phyloP scores from a whole-genome alignment of 1,284 basidiomycete genomes.

The Trichosporon sp. region DNA sequence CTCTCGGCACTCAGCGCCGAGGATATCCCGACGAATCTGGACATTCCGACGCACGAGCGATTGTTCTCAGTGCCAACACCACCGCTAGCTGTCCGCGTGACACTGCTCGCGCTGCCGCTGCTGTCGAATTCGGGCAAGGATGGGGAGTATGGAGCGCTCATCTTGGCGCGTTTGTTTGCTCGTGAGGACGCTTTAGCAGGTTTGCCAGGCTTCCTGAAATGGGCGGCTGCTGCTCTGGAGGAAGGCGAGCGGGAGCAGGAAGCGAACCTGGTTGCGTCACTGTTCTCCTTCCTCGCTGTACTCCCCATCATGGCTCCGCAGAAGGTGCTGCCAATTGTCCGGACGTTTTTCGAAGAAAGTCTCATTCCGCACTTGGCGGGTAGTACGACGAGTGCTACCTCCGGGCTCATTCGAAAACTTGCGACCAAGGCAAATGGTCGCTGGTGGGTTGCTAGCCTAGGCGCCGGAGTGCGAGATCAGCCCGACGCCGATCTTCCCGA shows the following conservation, averaged over 20 bases:
- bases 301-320: slow-evolving; percentile 34
- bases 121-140: slow-evolving; percentile 43
- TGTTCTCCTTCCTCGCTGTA: slow-evolving; percentile 38
- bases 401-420: slow-evolving; percentile 43
- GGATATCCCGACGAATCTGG: slow-evolving; percentile 49
- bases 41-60: slow-evolving; percentile 61
- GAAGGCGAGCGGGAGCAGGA: slow-evolving; percentile 38
- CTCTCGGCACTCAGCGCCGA: slow-evolving; percentile 63
- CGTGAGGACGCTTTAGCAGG: slow-evolving; percentile 37
- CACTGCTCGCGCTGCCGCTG: slow-evolving; percentile 31
- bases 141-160: slow-evolving; percentile 42
- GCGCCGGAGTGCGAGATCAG: slow-evolving; percentile 9
- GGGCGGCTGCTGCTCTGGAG: slow-evolving; percentile 29
- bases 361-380: slow-evolving; percentile 39
- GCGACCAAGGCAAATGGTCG: slow-evolving; percentile 43
- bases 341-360: slow-evolving; percentile 25
- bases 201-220: slow-evolving; percentile 35
- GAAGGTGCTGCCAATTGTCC: slow-evolving; percentile 33
- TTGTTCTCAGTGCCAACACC: slow-evolving; percentile 60
- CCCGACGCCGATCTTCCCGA: slow-evolving; percentile 69
- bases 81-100: slow-evolving; percentile 57
- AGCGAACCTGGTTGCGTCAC: slow-evolving; percentile 30
- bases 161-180: slow-evolving; percentile 43
- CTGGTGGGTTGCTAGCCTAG: slow-evolving; percentile 42
- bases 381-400: slow-evolving; percentile 33